Conservation (phyloP, 2,329 filamentous ascomycete genomes). For the Pestalotiopsis sp. region DNA sequence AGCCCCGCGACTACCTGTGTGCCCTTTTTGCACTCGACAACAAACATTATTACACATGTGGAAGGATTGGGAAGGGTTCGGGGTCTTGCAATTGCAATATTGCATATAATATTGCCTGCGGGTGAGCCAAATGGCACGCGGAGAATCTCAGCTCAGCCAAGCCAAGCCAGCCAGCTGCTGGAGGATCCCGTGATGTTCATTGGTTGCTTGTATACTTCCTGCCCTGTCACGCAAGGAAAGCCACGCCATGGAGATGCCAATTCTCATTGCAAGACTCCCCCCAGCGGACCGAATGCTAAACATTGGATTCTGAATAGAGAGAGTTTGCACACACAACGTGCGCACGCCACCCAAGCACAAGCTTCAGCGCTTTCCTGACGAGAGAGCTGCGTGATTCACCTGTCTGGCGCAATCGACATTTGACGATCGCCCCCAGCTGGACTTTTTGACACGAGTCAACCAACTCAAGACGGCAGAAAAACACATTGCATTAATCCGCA, state of each 20-base stretch:
- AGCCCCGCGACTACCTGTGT: background rate
- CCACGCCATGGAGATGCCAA: background rate
- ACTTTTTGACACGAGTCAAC: background rate
- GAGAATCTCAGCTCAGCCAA: background rate
- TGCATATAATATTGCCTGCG: background rate
- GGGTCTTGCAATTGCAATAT: background rate
- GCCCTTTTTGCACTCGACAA: background rate
- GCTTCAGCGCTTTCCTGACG: background rate
- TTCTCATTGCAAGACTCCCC: background rate
- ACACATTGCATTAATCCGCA: background rate
- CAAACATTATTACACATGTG: background rate
- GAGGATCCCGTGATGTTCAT: background rate
- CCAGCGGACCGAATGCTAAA: background rate
- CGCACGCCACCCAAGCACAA: background rate
- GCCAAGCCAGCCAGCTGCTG: background rate
- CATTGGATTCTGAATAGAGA: background rate
- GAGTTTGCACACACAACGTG: background rate
- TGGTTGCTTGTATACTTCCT: slow-evolving; percentile 2
- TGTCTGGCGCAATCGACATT: background rate
- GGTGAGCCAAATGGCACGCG: background rate
- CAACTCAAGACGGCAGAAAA: background rate
- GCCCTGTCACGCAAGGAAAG: background rate
- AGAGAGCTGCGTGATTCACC: background rate
- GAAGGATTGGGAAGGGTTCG: background rate
- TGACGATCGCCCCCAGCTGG: background rate